Evolutionary conservation across 257 asterid genomes (phyloP), one percentile per base, ranked within the genome.

Genomic region (Solanum corneliomulleri): DNA sequence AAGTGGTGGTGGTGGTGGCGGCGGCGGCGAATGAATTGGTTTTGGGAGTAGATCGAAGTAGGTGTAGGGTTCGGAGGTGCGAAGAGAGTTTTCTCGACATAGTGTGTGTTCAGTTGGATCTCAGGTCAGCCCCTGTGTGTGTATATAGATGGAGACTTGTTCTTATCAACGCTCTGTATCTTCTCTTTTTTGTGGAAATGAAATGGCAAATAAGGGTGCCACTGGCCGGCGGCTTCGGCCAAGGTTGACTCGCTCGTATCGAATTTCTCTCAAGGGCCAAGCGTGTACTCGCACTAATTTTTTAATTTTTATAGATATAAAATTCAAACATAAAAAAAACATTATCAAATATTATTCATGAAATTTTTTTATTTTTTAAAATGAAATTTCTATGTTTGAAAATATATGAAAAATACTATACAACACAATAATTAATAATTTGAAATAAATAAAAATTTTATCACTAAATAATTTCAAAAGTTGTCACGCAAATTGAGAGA

Each of bases 21-120:
- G 89, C 88, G 89, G 90, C 86, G n/a, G 89, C 45, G 82, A 83
- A 89, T 39, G 89, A 89, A 33, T 89, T 66, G 39, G 92, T 45
- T 82, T 52, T 91, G 10, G 92, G 84, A 75, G 92, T 90, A 89
- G 98, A 91, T 94, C 94, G 95, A 89, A 89, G 44, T 60, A 91
- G 91, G 52, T 89, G 86, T 76, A 92, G 85, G 87, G 91, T 71
- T 66, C 92, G 95, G 60, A 94, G 94, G 39, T 92, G 95, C 86
- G 91, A 84, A 39, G 92, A 92, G 88, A 94, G 93, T 83, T 97
- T 92, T 91, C 98, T 93, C 91, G 93, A 96, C 99, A 96, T 97
- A 90, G 70, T 11, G 91, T 29, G 87, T 52, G 56, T 49, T 89
- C n/a, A 88, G 93, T 86, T 93, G 81, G 81, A 74, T 74, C 94